Evolutionary conservation across 306 rosid genomes (phyloP).

Genomic region (Acacia acuminata): DNA sequence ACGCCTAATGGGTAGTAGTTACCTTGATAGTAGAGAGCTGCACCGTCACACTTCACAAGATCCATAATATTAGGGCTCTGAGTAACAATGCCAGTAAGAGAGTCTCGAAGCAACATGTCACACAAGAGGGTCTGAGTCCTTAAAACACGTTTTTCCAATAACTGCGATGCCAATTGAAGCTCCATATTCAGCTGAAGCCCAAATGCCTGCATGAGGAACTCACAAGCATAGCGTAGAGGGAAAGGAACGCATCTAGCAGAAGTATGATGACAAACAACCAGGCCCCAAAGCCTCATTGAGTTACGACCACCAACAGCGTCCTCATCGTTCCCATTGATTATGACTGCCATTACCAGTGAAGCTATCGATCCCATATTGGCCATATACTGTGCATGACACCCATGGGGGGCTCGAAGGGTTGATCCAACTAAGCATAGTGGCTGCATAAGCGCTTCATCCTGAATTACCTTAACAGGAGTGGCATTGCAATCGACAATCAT

Average conservation of each 20-base stretch:
- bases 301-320: slow-evolving; percentile 54
- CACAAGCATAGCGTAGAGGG: slow-evolving; percentile 92
- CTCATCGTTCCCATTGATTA: slow-evolving; percentile 79
- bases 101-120: slow-evolving; percentile 94
- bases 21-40: slow-evolving; percentile 75
- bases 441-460: slow-evolving; percentile 76
- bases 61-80: slow-evolving; percentile 95
- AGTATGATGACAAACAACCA: slow-evolving; percentile 97
- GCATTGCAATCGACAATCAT: slow-evolving; percentile 96
- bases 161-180: slow-evolving; percentile 72
- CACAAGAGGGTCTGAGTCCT: slow-evolving; percentile 93
- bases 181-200: slow-evolving; percentile 95
- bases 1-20: slow-evolving; percentile 75
- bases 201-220: slow-evolving; percentile 96
- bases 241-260: slow-evolving; percentile 85
- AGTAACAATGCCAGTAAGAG: slow-evolving; percentile 84
- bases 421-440: slow-evolving; percentile 94
- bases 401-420: slow-evolving; percentile 92
- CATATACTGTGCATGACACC: slow-evolving; percentile 96
- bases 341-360: slow-evolving; percentile 82
- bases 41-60: slow-evolving; percentile 93
- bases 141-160: slow-evolving; percentile 82
- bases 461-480: slow-evolving; percentile 65
- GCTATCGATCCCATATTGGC: slow-evolving; percentile 96
- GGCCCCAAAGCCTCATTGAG: slow-evolving; percentile 84